These are phyloP conservation scores for Sutorius australiensis DNA, from an alignment of 768 basidiomycete genomes.

Conservation along the genomic window DNA sequence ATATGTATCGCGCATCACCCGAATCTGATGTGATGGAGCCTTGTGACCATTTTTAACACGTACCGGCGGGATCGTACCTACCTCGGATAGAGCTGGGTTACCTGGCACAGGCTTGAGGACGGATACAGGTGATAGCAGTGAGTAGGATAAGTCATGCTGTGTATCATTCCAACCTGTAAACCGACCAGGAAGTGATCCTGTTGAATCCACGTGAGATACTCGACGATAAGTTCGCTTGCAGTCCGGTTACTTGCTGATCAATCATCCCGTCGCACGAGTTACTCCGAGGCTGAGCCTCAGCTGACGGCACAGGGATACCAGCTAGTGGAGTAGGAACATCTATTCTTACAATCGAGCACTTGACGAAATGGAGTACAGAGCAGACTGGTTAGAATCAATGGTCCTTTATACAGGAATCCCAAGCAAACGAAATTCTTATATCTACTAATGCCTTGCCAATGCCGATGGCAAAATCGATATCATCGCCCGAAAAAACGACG, in stretches of 20 bases:
- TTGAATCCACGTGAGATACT: too few relatives aligned
- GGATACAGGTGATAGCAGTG: neutral
- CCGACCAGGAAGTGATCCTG: too few relatives aligned
- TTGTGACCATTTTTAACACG: neutral
- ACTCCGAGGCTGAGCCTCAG: too few relatives aligned
- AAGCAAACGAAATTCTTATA: conserved; percentile 60
- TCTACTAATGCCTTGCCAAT: conserved; percentile 65
- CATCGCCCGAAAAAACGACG: conserved; percentile 51
- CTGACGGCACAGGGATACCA: too few relatives aligned
- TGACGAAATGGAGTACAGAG: neutral
- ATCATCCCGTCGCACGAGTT: too few relatives aligned
- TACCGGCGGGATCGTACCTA: too few relatives aligned
- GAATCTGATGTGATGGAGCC: neutral
- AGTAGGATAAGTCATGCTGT: neutral
- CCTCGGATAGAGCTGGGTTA: neutral
- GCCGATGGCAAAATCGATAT: conserved; percentile 77
- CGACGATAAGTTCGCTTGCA: too few relatives aligned
- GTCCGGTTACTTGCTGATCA: too few relatives aligned
- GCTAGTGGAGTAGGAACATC: neutral
- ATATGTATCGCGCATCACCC: neutral
- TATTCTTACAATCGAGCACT: neutral
- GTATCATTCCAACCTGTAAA: neutral
- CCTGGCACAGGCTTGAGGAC: neutral
- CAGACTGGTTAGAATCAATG: neutral
- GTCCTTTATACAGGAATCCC: conserved; percentile 22